Conservation (phyloP, 2,329 filamentous ascomycete genomes). For the Ascocoryne sarcoides region DNA sequence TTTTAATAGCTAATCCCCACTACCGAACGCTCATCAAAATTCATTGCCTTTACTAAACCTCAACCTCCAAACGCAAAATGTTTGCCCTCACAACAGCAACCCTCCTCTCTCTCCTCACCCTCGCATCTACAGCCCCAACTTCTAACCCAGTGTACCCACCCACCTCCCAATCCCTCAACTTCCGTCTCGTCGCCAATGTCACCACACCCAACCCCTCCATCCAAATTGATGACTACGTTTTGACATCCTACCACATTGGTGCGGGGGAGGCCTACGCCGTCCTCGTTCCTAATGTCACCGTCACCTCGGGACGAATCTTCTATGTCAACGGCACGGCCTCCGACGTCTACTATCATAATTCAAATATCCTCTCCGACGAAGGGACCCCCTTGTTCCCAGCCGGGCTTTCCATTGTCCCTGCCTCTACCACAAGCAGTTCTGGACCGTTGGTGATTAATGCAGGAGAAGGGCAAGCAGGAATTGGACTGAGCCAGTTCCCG, state of each 20-base stretch:
- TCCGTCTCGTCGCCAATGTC: slow-evolving; percentile 38
- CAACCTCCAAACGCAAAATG: neutral
- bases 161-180: slow-evolving; percentile 16
- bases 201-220: slow-evolving; percentile 34
- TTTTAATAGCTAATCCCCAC: neutral
- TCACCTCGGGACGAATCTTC: slow-evolving; percentile 34
- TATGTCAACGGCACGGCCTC: slow-evolving; percentile 41
- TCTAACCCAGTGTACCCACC: slow-evolving; percentile 11
- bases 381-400: slow-evolving; percentile 32
- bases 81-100: slow-evolving; percentile 8
- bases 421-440: slow-evolving; percentile 10
- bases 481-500: slow-evolving; percentile 30
- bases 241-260: slow-evolving; percentile 37
- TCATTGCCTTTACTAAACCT: neutral
- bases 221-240: slow-evolving; percentile 33
- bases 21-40: neutral
- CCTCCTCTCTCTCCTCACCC: slow-evolving; percentile 8
- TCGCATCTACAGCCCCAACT: slow-evolving; percentile 13
- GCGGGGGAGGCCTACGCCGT: slow-evolving; percentile 34
- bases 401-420: slow-evolving; percentile 31
- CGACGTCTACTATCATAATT: slow-evolving; percentile 26
- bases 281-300: slow-evolving; percentile 20
- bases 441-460: slow-evolving; percentile 30
- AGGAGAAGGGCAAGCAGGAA: slow-evolving; percentile 31
- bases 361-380: slow-evolving; percentile 34